Evolutionary conservation across 495 filamentous ascomycete genomes (phyloP), one percentile per base, ranked within the genome.

Genomic region (Trichocladium uniseriatum): DNA sequence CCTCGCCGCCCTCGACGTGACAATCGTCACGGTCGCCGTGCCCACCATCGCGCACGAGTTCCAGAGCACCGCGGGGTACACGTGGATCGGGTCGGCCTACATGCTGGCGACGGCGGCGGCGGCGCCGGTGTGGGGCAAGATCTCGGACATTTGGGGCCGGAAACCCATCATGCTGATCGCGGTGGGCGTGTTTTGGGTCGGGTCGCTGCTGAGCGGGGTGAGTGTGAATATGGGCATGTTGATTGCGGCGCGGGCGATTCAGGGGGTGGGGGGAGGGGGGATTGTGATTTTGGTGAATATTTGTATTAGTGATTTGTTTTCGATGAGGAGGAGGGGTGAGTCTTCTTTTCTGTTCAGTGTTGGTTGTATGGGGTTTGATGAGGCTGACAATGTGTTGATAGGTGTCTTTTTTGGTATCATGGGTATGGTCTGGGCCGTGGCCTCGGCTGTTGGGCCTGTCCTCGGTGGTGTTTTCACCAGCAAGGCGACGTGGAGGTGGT

Each of bases 211-310:
- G 35, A 80, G 82, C 46, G 89, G 78, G 1, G 56, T 88, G 28
- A 75, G 82, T 15, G 71, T 70, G 28, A 82, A 72, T 41, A 80
- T 94, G 53, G 71, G 75, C 27, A 87, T 89, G 79, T 72, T 94
- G 45, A 75, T 95, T 39, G 78, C 77, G 1, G 86, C 82, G 14
- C 65, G 89, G 61, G 82, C 83, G 1, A 69, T 95, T 39, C 89
- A 95, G 62, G 89, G 89, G 42, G 65, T 84, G n/a, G 89, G 88
- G 5, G 86, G 84, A 27, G 89, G 89, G 45, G 89, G 89, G 2
- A 75, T 90, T 38, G 74, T 91, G 18, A 81, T 86, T 18, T 63
- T 94, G 56, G 83, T 85, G 21, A 89, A 92, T 60, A 89, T 94
- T 42, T 79, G 75, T 53, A 89, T 95, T 46, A 79, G 80, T 9